phyloP scores from a whole-genome alignment of 805 yeast genomes.

The Ogataea naganishii region DNA sequence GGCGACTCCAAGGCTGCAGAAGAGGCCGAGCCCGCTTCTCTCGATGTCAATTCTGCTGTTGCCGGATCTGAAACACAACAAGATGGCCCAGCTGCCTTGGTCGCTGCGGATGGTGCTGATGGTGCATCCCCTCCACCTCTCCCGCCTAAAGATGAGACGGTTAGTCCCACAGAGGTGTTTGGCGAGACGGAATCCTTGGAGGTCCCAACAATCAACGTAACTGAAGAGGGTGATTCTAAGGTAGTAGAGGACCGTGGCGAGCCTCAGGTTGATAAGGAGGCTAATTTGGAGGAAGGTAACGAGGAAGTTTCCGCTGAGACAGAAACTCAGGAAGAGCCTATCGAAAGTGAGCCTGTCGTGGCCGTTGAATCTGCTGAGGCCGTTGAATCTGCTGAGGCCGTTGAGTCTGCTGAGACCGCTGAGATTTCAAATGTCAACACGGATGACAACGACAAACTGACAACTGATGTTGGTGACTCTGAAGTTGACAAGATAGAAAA shows the following conservation, averaged over 20 bases:
- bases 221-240: slow-evolving; percentile 8
- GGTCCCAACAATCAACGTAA: slow-evolving; percentile 7
- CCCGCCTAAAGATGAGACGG: slow-evolving; percentile 5
- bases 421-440: slow-evolving; percentile 6
- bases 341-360: slow-evolving; percentile 3
- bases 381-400: slow-evolving; percentile 3
- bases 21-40: slow-evolving; percentile 3
- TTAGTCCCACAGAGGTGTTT: slow-evolving; percentile 9
- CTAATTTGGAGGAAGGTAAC: slow-evolving; percentile 4
- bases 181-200: slow-evolving; percentile 10
- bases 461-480: too few relatives aligned
- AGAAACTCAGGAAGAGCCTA: slow-evolving; percentile 3
- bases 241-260: slow-evolving; percentile 3
- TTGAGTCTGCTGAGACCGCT: slow-evolving; percentile 4
- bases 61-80: slow-evolving; percentile 3
- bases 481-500: not conserved
- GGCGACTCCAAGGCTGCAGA: slow-evolving; percentile 8
- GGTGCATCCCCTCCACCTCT: slow-evolving; percentile 2
- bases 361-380: slow-evolving; percentile 1
- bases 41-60: slow-evolving; percentile 5
- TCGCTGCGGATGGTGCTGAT: slow-evolving; percentile 8
- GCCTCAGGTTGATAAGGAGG: too few relatives aligned
- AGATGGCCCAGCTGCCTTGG: slow-evolving; percentile 3
- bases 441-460: too few relatives aligned
- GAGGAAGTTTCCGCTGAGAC: slow-evolving; percentile 4